phyloP scores from a whole-genome alignment of 306 rosid species.

The Citrullus mucosospermus region DNA sequence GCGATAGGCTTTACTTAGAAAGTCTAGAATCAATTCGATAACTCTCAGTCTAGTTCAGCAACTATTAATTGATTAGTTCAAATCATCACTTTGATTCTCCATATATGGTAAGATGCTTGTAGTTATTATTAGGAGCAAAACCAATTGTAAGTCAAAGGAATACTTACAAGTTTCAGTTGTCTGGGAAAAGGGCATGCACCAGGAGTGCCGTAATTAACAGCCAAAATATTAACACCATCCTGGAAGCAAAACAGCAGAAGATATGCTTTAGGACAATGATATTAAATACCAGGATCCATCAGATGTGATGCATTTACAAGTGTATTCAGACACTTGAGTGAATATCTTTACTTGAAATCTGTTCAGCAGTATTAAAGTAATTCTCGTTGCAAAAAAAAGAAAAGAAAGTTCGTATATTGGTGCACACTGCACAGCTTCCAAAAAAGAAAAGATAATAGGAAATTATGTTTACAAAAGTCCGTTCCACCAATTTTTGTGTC shows the following conservation, averaged over 20 bases:
- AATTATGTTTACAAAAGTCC: background rate
- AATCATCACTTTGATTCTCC: background rate
- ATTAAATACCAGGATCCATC: background rate
- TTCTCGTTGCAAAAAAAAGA: background rate
- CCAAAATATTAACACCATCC: slow-evolving; percentile 83
- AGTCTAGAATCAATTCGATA: background rate
- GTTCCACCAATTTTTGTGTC: background rate
- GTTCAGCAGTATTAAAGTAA: background rate
- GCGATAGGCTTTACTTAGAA: too few species aligned
- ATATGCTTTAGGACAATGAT: background rate
- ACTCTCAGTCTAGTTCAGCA: background rate
- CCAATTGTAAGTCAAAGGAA: background rate
- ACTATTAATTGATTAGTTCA: background rate
- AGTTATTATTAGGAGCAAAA: slow-evolving; percentile 2
- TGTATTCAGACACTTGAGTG: background rate
- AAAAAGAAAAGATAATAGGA: background rate
- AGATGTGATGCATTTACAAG: background rate
- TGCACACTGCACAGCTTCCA: background rate
- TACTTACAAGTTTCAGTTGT: slow-evolving; percentile 58
- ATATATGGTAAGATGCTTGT: background rate
- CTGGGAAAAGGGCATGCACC: slow-evolving; percentile 86
- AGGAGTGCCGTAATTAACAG: slow-evolving; percentile 74
- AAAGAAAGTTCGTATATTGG: background rate
- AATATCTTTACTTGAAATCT: background rate
- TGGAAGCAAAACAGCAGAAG: slow-evolving; percentile 18